Evolutionary conservation across 164 flowering plant species (phyloP), one percentile per base, ranked within the genome.

Genomic region (Santalum album): DNA sequence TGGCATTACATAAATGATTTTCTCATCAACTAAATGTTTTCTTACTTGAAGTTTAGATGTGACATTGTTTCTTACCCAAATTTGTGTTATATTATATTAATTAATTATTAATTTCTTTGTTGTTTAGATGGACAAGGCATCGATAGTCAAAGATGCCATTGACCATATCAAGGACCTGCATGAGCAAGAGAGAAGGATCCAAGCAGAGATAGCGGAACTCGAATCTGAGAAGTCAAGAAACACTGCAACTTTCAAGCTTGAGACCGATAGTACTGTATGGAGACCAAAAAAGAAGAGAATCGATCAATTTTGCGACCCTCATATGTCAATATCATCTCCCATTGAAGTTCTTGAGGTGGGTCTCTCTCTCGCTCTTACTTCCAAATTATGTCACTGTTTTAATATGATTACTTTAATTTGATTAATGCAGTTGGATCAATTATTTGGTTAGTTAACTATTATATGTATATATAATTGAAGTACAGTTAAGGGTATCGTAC

Each of bases 61-160:
- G n/a, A n/a, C n/a, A n/a, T n/a, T n/a, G n/a, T n/a, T n/a, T n/a
- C n/a, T n/a, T n/a, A n/a, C n/a, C n/a, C n/a, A n/a, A n/a, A n/a
- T n/a, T n/a, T n/a, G n/a, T n/a, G n/a, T n/a, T n/a, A n/a, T n/a
- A n/a, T n/a, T n/a, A n/a, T n/a, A n/a, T n/a, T n/a, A n/a, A n/a
- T n/a, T n/a, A n/a, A n/a, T n/a, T n/a, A n/a, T n/a, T n/a, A n/a
- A n/a, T n/a, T n/a, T n/a, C n/a, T n/a, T n/a, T n/a, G n/a, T n/a
- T n/a, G n/a, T n/a, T n/a, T n/a, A 87, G 96, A 87, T 87, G 96
- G 91, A 87, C 26, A 87, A 83, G 62, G 96, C 96, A 1, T 85
- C 96, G 0, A 88, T 83, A 55, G 74, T 86, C 47, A 84, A 78
- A 53, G 96, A 88, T 34, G 94, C 96, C 0, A 82, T 86, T 11